Percentiles rank a stretch among this genome's conserved stretches.
Evolutionary conservation across 345 rosid genomes (phyloP).

Genomic region (Bretschneidera sinensis): DNA sequence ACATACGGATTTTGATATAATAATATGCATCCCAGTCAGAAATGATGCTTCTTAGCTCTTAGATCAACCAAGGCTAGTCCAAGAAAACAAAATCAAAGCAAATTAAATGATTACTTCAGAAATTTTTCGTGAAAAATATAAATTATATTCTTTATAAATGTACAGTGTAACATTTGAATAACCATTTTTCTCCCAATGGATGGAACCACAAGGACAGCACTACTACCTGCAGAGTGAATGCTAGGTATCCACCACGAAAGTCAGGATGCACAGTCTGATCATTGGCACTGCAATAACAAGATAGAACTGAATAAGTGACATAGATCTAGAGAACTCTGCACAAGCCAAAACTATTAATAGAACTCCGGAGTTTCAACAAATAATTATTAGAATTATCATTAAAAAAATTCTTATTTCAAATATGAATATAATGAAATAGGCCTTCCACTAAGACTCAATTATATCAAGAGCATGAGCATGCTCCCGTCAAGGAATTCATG

Average conservation of each 20-base stretch:
- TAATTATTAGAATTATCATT: background rate
- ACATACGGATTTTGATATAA: too few relatives aligned
- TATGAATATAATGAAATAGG: too few relatives aligned
- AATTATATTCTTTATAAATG: too few relatives aligned
- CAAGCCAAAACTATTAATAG: constrained; percentile 4
- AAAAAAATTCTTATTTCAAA: too few relatives aligned
- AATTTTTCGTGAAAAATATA: background rate
- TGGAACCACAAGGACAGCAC: constrained; percentile 2
- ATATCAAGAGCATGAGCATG: too few relatives aligned
- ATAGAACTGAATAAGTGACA: constrained; percentile 16
- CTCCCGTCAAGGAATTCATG: background rate
- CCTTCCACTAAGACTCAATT: too few relatives aligned
- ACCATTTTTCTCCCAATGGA: background rate
- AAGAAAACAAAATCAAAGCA: background rate
- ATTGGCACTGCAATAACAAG: constrained; percentile 47
- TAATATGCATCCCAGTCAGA: background rate
- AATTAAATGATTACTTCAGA: background rate
- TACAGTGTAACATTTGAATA: background rate
- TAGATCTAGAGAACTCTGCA: constrained; percentile 14
- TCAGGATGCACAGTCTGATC: constrained; percentile 58
- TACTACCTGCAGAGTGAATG: constrained; percentile 88
- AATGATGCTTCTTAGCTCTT: background rate
- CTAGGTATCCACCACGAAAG: constrained; percentile 73
- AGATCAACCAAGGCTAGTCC: background rate
- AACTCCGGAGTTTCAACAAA: constrained; percentile 2